These are phyloP conservation scores for Suillus luteus DNA, from an alignment of 768 basidiomycete species.

Conservation along the genomic window DNA sequence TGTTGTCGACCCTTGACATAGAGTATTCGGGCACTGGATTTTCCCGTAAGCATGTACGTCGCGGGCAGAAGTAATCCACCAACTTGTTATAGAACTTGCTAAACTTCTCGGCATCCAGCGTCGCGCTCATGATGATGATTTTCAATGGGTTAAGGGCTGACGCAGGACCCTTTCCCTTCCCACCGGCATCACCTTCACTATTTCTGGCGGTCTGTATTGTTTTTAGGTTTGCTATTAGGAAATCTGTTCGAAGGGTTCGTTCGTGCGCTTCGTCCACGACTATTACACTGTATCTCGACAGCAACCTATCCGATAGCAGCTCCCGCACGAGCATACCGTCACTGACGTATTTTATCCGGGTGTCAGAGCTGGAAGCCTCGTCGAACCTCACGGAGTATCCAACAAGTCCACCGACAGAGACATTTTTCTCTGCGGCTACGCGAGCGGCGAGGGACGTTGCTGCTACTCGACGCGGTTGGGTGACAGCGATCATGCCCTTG, in stretches of 20 bases:
- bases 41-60: constrained; percentile 5
- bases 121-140: constrained; percentile 96
- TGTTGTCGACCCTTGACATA: constrained; percentile 95
- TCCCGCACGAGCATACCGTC: constrained; percentile 98
- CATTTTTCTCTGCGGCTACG: constrained; percentile 83
- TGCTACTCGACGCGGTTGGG: constrained; percentile 94
- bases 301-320: constrained; percentile 73
- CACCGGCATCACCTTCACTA: constrained; percentile 43
- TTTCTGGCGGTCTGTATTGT: constrained; percentile 73
- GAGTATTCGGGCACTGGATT: constrained; percentile 75
- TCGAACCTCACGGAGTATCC: constrained; percentile 98
- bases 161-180: constrained; percentile 39
- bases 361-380: constrained; percentile 68
- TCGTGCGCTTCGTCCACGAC: constrained; percentile 98
- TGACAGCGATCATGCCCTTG: constrained; percentile 81
- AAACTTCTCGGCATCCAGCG: constrained; percentile 94
- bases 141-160: constrained; percentile 68
- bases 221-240: constrained; percentile 90
- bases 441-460: constrained; percentile 93
- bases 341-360: constrained; percentile 93
- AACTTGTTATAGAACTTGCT: constrained; percentile 84
- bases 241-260: constrained; percentile 89
- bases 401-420: constrained; percentile 71
- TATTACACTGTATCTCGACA: constrained; percentile 83
- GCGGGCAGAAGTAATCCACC: constrained; percentile 28